Conservation (phyloP, 2,329 filamentous ascomycete species). For the Sclerotinia glacialis region DNA sequence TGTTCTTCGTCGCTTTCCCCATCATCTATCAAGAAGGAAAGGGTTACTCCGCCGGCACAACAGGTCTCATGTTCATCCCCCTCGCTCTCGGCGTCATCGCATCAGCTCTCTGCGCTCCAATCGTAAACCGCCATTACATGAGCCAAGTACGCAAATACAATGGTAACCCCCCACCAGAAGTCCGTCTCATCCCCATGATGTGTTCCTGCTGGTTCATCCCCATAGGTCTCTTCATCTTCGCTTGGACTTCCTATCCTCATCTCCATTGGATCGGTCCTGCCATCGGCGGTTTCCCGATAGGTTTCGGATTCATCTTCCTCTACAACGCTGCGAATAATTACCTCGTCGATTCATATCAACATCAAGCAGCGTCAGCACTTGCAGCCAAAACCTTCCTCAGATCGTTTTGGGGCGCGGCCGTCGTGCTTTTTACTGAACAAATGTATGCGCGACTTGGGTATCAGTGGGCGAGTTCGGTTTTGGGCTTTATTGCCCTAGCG, state of each 20-base stretch:
- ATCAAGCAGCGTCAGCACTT: slow-evolving; percentile 76
- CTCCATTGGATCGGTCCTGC: slow-evolving; percentile 58
- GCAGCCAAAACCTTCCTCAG: slow-evolving; percentile 79
- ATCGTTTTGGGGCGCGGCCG: slow-evolving; percentile 74
- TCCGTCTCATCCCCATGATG: slow-evolving; percentile 81
- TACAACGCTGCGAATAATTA: slow-evolving; percentile 61
- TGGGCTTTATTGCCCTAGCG: slow-evolving; percentile 70
- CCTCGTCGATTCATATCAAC: slow-evolving; percentile 62
- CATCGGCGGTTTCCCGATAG: slow-evolving; percentile 56
- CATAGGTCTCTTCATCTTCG: slow-evolving; percentile 64
- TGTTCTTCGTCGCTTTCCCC: slow-evolving; percentile 52
- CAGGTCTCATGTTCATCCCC: slow-evolving; percentile 85
- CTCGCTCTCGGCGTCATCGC: slow-evolving; percentile 70
- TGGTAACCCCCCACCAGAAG: slow-evolving; percentile 73
- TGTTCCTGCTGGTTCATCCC: slow-evolving; percentile 70
- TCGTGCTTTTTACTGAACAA: slow-evolving; percentile 76
- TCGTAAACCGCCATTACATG: slow-evolving; percentile 81
- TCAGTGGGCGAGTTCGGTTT: slow-evolving; percentile 71
- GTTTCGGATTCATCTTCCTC: slow-evolving; percentile 64
- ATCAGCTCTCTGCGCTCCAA: slow-evolving; percentile 64
- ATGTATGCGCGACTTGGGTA: slow-evolving; percentile 72
- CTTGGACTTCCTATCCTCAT: slow-evolving; percentile 59
- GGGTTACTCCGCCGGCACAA: slow-evolving; percentile 69
- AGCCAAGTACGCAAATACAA: slow-evolving; percentile 56
- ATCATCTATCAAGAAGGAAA: slow-evolving; percentile 73